phyloP scores from a whole-genome alignment of 768 basidiomycete species.

The Leucocoprinus leucothites region DNA sequence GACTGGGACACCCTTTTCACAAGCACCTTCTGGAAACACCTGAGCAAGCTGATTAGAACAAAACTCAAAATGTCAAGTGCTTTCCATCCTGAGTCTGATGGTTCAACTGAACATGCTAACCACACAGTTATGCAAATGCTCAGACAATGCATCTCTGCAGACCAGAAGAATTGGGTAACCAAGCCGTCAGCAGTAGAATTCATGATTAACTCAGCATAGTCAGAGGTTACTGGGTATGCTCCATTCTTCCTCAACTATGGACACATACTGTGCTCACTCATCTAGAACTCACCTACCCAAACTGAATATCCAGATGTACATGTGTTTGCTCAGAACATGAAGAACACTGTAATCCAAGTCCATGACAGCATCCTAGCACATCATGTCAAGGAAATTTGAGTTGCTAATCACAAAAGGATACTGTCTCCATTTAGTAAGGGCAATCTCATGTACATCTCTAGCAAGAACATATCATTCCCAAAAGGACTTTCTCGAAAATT shows the following conservation, averaged over 20 bases:
- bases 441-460: conserved; percentile 14
- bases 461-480: conserved; percentile 11
- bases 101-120: conserved; percentile 29
- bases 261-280: conserved; percentile 2
- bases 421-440: conserved; percentile 4
- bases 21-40: conserved; percentile 26
- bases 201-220: conserved; percentile 6
- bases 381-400: conserved; percentile 22
- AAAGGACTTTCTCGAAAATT: conserved; percentile 14
- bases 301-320: conserved; percentile 12
- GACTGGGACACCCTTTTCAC: conserved; percentile 32
- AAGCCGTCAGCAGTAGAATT: conserved; percentile 12
- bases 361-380: conserved; percentile 28
- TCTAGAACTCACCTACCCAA: conserved; percentile 8
- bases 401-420: conserved; percentile 19
- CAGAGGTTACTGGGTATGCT: conserved; percentile 13
- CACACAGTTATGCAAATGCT: conserved; percentile 21
- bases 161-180: conserved; percentile 15
- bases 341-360: conserved; percentile 20
- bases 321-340: conserved; percentile 9
- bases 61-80: conserved; percentile 16
- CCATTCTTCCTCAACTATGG: conserved; percentile 18
- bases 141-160: neutral
- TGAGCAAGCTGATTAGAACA: conserved; percentile 14
- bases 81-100: conserved; percentile 37